Evolutionary conservation across 306 rosid genomes (phyloP).

Genomic region (Casuarina glauca): DNA sequence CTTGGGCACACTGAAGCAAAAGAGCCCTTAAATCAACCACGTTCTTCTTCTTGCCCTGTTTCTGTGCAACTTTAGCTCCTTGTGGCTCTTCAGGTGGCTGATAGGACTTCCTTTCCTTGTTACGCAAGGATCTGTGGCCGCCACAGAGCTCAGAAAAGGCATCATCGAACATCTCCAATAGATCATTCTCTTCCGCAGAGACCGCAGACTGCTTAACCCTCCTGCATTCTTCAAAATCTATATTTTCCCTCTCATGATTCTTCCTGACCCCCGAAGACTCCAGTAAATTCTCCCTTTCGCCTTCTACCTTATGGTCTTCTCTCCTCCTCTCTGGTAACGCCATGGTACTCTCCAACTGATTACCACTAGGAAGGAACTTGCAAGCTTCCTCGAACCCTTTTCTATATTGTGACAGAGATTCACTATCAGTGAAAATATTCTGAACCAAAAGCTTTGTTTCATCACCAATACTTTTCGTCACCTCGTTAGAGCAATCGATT

Average conservation of each 20-base stretch:
- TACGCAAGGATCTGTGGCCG: conserved; percentile 13
- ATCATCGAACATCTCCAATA: conserved; percentile 35
- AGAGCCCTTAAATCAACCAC: conserved; percentile 57
- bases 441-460: background rate
- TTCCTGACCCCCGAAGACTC: conserved; percentile 24
- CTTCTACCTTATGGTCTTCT: background rate
- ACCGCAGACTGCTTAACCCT: conserved; percentile 43
- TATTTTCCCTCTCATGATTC: conserved; percentile 38
- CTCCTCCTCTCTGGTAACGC: no score
- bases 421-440: background rate
- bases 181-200: conserved; percentile 31
- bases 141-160: background rate
- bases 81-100: no score
- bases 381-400: conserved; percentile 3
- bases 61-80: conserved; percentile 21
- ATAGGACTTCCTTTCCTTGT: background rate
- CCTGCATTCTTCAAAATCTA: conserved; percentile 31
- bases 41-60: conserved; percentile 11
- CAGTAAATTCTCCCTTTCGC: background rate
- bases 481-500: no score
- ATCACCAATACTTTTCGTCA: no score
- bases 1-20: conserved; percentile 71
- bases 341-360: no score
- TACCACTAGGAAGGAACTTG: conserved; percentile 1
- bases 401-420: background rate